Evolutionary conservation across 352 stramenopile species (phyloP).

Genomic region (Globisporangium spiculum): DNA sequence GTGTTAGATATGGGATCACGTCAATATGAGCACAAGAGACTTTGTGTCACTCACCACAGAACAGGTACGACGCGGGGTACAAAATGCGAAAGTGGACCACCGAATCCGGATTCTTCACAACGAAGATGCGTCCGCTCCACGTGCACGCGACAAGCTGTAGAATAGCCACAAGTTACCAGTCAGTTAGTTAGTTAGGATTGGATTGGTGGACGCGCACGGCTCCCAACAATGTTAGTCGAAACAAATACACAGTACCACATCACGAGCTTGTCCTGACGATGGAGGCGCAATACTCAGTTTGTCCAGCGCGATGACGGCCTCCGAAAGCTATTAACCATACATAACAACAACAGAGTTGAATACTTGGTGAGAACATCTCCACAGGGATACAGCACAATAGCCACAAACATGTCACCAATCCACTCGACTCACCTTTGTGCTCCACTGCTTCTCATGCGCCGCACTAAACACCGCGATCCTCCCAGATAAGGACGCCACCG

Average conservation of each 20-base stretch:
- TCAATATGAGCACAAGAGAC: neutral
- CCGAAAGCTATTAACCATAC: constrained; percentile 31
- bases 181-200: too few species aligned
- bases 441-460: constrained; percentile 39
- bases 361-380: neutral
- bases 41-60: constrained; percentile 46
- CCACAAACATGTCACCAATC: neutral
- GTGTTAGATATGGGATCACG: neutral
- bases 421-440: constrained; percentile 34
- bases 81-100: constrained; percentile 66
- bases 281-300: constrained; percentile 23
- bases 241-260: constrained; percentile 11
- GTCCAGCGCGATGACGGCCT: constrained; percentile 50
- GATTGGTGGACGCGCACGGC: neutral
- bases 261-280: neutral
- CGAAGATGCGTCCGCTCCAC: constrained; percentile 67
- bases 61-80: constrained; percentile 55
- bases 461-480: constrained; percentile 36
- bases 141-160: constrained; percentile 61
- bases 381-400: neutral
- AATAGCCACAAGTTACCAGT: neutral
- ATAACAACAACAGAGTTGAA: neutral
- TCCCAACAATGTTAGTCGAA: neutral
- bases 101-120: constrained; percentile 36
- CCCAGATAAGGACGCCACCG: constrained; percentile 38